Evolutionary conservation across 495 filamentous ascomycete species (phyloP).

Genomic region (Eremomyces bilateralis): DNA sequence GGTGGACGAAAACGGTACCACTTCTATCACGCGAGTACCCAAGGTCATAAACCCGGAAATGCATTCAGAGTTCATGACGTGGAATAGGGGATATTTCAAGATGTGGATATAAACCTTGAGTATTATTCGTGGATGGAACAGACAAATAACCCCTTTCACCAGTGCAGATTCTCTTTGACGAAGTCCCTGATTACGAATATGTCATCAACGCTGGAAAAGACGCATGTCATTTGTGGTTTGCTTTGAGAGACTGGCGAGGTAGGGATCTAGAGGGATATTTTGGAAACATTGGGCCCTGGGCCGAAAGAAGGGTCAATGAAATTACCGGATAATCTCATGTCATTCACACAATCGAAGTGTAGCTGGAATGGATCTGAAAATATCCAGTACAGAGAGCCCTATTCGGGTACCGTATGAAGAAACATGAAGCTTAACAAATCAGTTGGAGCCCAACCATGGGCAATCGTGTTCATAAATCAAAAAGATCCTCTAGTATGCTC

Average conservation of each 20-base stretch:
- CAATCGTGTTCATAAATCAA: too few relatives aligned
- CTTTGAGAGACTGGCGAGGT: conserved; percentile 19
- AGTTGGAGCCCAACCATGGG: too few relatives aligned
- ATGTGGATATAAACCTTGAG: conserved; percentile 1
- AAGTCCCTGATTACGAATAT: conserved; percentile 16
- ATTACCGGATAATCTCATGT: too few relatives aligned
- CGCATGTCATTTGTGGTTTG: conserved; percentile 20
- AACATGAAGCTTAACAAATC: too few relatives aligned
- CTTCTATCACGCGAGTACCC: conserved; percentile 12
- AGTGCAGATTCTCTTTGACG: conserved; percentile 8
- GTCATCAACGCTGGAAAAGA: conserved; percentile 18
- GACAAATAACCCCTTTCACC: conserved; percentile 8
- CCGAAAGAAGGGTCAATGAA: conserved; percentile 10
- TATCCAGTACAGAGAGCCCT: too few relatives aligned
- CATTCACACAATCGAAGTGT: too few relatives aligned
- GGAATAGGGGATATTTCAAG: conserved; percentile 13
- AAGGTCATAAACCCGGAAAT: conserved; percentile 8
- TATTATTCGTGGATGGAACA: conserved; percentile 5
- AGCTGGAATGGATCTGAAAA: too few relatives aligned
- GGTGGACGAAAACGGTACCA: conserved; percentile 14
- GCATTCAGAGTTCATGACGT: conserved; percentile 12
- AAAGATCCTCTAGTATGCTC: too few relatives aligned
- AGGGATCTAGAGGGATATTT: conserved; percentile 18
- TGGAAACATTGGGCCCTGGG: conserved; percentile 17
- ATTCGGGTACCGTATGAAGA: too few relatives aligned